Conservation (phyloP, 1,284 basidiomycete species). For the Cryptococcus wingfieldii region DNA sequence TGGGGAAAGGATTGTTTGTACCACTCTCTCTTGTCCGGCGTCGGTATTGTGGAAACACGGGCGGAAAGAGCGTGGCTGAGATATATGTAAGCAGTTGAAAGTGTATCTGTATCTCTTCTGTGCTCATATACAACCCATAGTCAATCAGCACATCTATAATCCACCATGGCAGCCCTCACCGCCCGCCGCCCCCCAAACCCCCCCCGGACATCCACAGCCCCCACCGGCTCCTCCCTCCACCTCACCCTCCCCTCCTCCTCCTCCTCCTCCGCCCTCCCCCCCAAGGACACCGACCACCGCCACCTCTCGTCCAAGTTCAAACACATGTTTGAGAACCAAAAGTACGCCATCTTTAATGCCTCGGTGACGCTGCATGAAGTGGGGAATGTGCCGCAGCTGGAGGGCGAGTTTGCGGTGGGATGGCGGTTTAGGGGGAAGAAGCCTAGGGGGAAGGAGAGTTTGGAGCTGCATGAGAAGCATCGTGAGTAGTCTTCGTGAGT, state of each 20-base stretch:
- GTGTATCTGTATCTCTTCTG: too few species aligned
- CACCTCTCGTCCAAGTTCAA: slow-evolving; percentile 12
- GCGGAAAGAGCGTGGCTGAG: too few species aligned
- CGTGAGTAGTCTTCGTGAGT: slow-evolving; percentile 2
- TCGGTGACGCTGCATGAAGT: slow-evolving; percentile 37
- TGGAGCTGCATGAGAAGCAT: slow-evolving; percentile 8
- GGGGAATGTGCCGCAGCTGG: slow-evolving; percentile 40
- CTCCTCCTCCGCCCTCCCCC: background rate
- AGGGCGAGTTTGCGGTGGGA: slow-evolving; percentile 34
- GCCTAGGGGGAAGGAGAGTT: slow-evolving; percentile 21
- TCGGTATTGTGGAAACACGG: too few species aligned
- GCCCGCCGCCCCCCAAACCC: too few species aligned
- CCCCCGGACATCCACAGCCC: too few species aligned
- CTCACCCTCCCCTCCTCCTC: background rate
- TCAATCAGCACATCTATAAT: too few species aligned
- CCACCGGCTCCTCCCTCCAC: background rate
- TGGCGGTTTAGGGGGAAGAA: slow-evolving; percentile 41
- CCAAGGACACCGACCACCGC: background rate
- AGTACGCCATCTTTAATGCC: slow-evolving; percentile 31
- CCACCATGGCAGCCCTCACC: too few species aligned
- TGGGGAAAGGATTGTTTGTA: too few species aligned
- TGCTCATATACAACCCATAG: too few species aligned
- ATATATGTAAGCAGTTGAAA: too few species aligned
- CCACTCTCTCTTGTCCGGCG: too few species aligned
- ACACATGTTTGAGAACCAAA: slow-evolving; percentile 31